These are phyloP conservation scores for Heliosperma pusillum DNA, from an alignment of 148 eudicot species.

Conservation along the genomic window DNA sequence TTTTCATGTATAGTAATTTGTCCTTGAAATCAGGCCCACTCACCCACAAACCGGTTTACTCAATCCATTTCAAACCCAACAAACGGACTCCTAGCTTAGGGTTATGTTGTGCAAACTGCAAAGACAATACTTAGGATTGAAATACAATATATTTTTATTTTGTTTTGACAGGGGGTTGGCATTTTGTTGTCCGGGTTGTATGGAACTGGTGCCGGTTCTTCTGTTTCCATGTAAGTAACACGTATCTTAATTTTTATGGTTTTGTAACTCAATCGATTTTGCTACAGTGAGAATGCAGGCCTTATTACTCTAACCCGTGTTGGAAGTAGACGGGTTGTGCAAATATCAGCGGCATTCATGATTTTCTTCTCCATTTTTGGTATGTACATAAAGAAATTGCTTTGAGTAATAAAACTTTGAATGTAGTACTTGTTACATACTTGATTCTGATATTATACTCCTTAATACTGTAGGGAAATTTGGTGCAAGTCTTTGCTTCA, in stretches of 20 bases:
- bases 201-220: constrained; percentile 81
- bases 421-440: not conserved
- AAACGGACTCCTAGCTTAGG: no score
- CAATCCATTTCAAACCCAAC: no score
- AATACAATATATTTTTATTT: not conserved
- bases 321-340: constrained; percentile 92
- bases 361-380: constrained; percentile 88
- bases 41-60: no score
- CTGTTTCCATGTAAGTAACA: constrained; percentile 71
- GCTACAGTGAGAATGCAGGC: constrained; percentile 89
- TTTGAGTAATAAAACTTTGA: not conserved
- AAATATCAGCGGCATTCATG: constrained; percentile 93
- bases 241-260: not conserved
- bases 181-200: constrained; percentile 80
- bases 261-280: not conserved
- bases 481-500: constrained; percentile 88
- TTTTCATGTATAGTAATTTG: no score
- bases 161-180: constrained; percentile 62
- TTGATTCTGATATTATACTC: constrained; percentile 7
- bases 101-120: no score
- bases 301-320: constrained; percentile 84
- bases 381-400: constrained; percentile 25
- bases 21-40: no score
- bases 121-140: not conserved
- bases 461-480: constrained; percentile 59